Percentiles rank a stretch among this genome's conserved stretches.
Evolutionary conservation across 768 basidiomycete species (phyloP).

Genomic region (Mycena haematopus): DNA sequence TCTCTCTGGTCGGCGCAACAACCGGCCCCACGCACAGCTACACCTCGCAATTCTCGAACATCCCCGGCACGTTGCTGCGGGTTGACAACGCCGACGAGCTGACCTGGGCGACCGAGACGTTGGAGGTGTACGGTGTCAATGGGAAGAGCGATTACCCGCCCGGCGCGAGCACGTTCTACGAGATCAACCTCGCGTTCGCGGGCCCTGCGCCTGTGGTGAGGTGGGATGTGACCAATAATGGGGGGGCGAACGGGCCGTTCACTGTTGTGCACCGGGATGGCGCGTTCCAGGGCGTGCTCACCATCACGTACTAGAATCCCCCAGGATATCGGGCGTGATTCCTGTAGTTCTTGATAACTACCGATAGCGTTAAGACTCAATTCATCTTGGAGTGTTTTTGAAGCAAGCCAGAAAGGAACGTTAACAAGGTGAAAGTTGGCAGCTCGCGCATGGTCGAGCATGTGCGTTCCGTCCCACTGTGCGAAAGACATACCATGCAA

Average conservation of each 20-base stretch:
- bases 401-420: no score
- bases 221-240: background rate
- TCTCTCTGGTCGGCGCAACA: background rate
- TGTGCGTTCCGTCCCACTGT: no score
- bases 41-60: conserved; percentile 1
- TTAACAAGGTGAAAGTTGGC: no score
- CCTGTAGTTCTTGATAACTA: no score
- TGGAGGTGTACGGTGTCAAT: conserved; percentile 19
- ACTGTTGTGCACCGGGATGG: background rate
- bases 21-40: background rate
- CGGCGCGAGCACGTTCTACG: background rate
- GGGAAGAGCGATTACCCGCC: conserved; percentile 8
- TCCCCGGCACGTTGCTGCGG: background rate
- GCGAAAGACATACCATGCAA: no score
- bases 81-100: background rate
- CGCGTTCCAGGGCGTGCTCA: background rate
- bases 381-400: no score
- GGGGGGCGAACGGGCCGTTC: background rate
- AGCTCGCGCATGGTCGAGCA: no score
- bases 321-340: no score
- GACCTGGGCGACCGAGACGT: conserved; percentile 15
- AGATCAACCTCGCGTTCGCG: conserved; percentile 1
- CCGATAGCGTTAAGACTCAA: no score
- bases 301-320: background rate
- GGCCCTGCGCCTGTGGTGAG: background rate